These are phyloP conservation scores for Saccharomycopsis sp. DNA, from an alignment of 805 yeast genomes.

Conservation along the genomic window DNA sequence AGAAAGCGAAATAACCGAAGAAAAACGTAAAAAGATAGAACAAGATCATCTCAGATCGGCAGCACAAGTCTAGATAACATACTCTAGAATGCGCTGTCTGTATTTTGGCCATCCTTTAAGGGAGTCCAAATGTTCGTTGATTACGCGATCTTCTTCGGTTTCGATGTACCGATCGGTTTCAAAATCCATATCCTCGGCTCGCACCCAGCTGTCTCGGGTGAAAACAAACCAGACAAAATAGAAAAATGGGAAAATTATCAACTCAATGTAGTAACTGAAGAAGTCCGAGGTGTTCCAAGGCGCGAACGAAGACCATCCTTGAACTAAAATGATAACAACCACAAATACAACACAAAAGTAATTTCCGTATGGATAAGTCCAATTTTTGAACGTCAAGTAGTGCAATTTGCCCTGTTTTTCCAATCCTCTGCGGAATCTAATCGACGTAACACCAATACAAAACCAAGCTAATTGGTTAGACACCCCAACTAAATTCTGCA, in stretches of 20 bases:
- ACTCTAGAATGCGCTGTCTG: conserved; percentile 27
- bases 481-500: conserved; percentile 46
- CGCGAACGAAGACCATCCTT: conserved; percentile 45
- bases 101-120: conserved; percentile 40
- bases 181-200: conserved; percentile 44
- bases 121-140: conserved; percentile 32
- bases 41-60: too few species aligned
- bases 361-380: conserved; percentile 49
- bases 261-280: conserved; percentile 41
- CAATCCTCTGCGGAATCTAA: conserved; percentile 43
- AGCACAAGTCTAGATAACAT: conserved; percentile 8
- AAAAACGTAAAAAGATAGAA: too few species aligned
- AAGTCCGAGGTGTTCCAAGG: conserved; percentile 39
- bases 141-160: conserved; percentile 40
- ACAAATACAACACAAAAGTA: conserved; percentile 39
- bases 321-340: conserved; percentile 40
- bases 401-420: conserved; percentile 34
- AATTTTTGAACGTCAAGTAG: conserved; percentile 37
- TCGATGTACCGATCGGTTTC: conserved; percentile 45
- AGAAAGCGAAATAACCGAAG: too few species aligned
- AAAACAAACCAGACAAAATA: conserved; percentile 37
- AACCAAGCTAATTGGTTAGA: conserved; percentile 48
- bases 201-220: conserved; percentile 38
- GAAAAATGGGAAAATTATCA: conserved; percentile 40
- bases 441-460: conserved; percentile 41